Base-by-base conservation (phyloP, 768 basidiomycete genomes). In the Boletus rubescentipes region DNA sequence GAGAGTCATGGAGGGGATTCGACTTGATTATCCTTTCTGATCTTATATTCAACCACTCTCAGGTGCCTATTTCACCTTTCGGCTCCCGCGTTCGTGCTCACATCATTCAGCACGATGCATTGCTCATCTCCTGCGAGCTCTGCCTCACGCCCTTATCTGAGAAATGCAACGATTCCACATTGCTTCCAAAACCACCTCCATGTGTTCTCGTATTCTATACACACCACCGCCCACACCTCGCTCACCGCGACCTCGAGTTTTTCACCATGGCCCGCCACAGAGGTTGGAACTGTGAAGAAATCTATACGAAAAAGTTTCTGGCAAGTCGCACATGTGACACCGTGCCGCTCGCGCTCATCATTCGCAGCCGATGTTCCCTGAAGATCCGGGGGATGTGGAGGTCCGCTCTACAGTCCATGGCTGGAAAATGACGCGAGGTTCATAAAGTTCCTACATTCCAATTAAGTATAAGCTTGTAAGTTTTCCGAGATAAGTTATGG, bases 1-100 rank as follows among this genome's bases (percentile, higher is more conserved):
- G 51, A 8, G 61, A 65, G 6, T 31, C 58, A 5, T 57, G 54
- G 34, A 57, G 60, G 3, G 71, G 73, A 30, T 98, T 91, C 63
- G 85, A 96, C 62, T 64, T 96, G 20, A 79, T 98, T 49, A 85
- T 98, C 55, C 77, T 98, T 51, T 95, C 93, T 2, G 95, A 98
- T 72, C 82, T 98, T 32, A 82, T 98, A 32, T 97, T 96, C 72
- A 97, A 95, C 61, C 94, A 96, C 61, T 93, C 93, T 1, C 92
- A 95, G 75, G 92, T 88, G 57, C 34, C 75, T 53, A 11, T 26
- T 36, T 3, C 2, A 20, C 29, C 21, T 26, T 39, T 46, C 16
- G 4, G 16, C 16, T 31, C 48, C 43, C 59, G 18, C 9, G 29
- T 40, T 10, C n/a, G 21, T 46, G 30, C 42, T 55, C 51, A 55